These are phyloP conservation scores for Chalciporus chontae DNA, from an alignment of 768 basidiomycete species.

Conservation along the genomic window DNA sequence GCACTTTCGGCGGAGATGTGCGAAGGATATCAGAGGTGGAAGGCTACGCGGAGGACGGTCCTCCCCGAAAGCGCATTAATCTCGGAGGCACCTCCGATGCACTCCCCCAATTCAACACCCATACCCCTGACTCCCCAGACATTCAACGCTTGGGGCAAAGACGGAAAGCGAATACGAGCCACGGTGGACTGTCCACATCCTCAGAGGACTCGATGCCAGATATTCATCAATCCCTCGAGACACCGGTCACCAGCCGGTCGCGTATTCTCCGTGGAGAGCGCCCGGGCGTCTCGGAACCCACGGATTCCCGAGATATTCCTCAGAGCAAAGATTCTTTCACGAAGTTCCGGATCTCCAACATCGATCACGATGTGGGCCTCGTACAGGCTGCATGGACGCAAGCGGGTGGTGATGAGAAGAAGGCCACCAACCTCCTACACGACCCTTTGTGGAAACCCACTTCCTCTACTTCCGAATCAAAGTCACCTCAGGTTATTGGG, in stretches of 20 bases:
- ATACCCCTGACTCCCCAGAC: conserved; percentile 53
- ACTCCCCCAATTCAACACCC: conserved; percentile 18
- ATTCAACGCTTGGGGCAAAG: conserved; percentile 51
- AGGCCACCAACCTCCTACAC: conserved; percentile 54
- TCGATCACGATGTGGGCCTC: conserved; percentile 34
- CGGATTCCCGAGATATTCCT: conserved; percentile 19
- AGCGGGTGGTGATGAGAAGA: conserved; percentile 56
- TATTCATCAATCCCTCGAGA: conserved; percentile 36
- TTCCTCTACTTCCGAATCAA: conserved; percentile 20
- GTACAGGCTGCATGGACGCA: conserved; percentile 68
- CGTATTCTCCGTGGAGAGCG: conserved; percentile 53
- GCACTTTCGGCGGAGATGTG: conserved; percentile 34
- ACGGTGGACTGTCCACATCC: conserved; percentile 50
- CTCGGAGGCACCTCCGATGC: conserved; percentile 42
- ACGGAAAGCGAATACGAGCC: conserved; percentile 35
- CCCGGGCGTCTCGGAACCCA: conserved; percentile 29
- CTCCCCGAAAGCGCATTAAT: conserved; percentile 70
- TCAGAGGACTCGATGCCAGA: conserved; percentile 71
- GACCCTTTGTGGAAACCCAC: conserved; percentile 54
- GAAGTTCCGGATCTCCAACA: conserved; percentile 62
- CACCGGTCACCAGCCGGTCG: conserved; percentile 38
- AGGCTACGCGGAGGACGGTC: conserved; percentile 47
- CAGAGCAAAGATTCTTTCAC: conserved; percentile 37
- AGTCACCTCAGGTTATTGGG: conserved; percentile 5
- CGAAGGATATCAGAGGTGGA: conserved; percentile 39